Conservation (phyloP, 768 basidiomycete species). For the Sporobolomyces roseus region DNA sequence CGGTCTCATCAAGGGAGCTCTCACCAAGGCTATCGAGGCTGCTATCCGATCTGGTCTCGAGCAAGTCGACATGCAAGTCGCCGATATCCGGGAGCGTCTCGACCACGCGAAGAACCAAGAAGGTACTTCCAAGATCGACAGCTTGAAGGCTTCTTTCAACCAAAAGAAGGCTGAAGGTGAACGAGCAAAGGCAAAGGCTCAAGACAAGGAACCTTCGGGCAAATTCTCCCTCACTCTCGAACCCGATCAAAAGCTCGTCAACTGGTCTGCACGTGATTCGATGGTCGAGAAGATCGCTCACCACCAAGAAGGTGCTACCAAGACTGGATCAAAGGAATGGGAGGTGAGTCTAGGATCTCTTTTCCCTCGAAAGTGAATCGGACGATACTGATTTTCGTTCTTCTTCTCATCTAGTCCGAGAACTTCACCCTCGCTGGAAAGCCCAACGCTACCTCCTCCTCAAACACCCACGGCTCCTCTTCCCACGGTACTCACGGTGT, state of each 20-base stretch:
- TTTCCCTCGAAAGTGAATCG: no score
- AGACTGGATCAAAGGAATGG: constrained; percentile 55
- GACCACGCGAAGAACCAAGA: constrained; percentile 59
- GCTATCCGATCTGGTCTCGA: constrained; percentile 76
- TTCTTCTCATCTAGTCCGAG: no score
- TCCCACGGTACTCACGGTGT: no score
- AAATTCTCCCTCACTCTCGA: constrained; percentile 81
- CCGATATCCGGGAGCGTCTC: constrained; percentile 77
- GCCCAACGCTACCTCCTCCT: no score
- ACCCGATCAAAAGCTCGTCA: constrained; percentile 62
- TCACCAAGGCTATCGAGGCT: constrained; percentile 61
- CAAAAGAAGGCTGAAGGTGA: constrained; percentile 58
- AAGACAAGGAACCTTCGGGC: constrained; percentile 41
- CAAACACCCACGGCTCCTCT: no score
- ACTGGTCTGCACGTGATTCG: constrained; percentile 27
- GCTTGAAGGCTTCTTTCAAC: constrained; percentile 64
- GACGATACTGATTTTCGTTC: no score
- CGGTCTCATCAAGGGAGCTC: constrained; percentile 71
- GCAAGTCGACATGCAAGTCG: constrained; percentile 83
- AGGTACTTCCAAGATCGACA: constrained; percentile 54
- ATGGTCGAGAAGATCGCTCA: constrained; percentile 59
- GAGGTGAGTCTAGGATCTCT: constrained; percentile 43
- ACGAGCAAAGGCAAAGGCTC: constrained; percentile 53
- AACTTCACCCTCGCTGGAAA: no score
- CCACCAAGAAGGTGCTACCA: constrained; percentile 52